Base-by-base conservation (phyloP, 495 filamentous ascomycete species). In the Penicillium bovifimosum region DNA sequence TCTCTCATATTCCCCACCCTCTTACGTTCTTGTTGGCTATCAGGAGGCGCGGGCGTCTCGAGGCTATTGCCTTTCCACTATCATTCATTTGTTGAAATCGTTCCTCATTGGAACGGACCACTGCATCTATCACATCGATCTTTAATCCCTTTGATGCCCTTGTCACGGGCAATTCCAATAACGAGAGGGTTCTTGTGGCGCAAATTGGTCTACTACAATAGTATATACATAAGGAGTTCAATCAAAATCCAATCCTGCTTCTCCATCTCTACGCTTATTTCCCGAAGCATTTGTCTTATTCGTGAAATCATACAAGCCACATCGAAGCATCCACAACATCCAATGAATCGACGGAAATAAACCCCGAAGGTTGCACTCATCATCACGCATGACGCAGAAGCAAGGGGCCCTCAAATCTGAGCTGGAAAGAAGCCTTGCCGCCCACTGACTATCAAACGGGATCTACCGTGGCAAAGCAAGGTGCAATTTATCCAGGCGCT, bases 1-100 rank as follows among this genome's bases (percentile, higher is more conserved):
- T n/a, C n/a, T 31, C 14, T 35, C 38, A 48, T 53, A 36, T 57
- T 57, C 36, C 41, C 41, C 41, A 29, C 24, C 24, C 2, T 48
- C 24, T 39, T 33, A 38, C 33, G 16, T 44, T 39, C 38, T 45
- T 39, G 44, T 29, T 50, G 10, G 41, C 43, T 45, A 38, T 43
- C 53, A 50, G 53, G 39, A 41, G 28, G 55, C 61, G 62, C 62
- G 33, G 62, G 62, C 62, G 55, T 47, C 50, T 32, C 48, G 55
- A 39, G 42, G 9, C n/a, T 24, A 14, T 33, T 16, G 26, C 8
- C 11, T 33, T 33, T 16, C 24, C 16, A 18, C 11, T n/a, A 16
- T 47, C n/a, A n/a, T 18, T 41, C 33, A 10, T 26, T 16, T 16
- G 14, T 8, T 14, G 4, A 16, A 6, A 16, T 36, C 5, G 34